phyloP scores from a whole-genome alignment of 2,329 filamentous ascomycete species.

The Cercospora zeina region DNA sequence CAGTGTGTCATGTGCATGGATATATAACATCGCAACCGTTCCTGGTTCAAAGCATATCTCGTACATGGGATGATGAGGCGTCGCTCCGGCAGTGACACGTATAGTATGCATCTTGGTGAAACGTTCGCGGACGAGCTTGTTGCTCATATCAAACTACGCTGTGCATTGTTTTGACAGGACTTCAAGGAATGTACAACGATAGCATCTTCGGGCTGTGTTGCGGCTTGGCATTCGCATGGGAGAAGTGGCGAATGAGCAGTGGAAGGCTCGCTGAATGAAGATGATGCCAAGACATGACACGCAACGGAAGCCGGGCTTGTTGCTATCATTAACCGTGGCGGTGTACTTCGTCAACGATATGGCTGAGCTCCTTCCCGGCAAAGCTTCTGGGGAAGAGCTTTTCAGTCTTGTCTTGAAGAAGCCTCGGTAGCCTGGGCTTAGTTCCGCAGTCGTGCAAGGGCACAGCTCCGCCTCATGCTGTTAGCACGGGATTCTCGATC shows the following conservation, averaged over 20 bases:
- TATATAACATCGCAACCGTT: not conserved
- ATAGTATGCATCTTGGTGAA: not conserved
- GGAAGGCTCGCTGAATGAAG: not conserved
- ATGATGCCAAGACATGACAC: not conserved
- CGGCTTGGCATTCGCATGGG: not conserved
- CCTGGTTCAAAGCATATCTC: not conserved
- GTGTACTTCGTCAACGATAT: constrained; percentile 7
- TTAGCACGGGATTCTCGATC: not conserved
- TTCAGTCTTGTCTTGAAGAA: constrained; percentile 7
- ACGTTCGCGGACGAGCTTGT: not conserved
- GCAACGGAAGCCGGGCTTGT: not conserved
- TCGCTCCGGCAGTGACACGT: not conserved
- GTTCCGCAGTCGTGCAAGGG: not conserved
- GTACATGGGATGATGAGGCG: not conserved
- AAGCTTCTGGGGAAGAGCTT: constrained; percentile 5
- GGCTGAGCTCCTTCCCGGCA: constrained; percentile 5
- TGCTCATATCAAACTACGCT: not conserved
- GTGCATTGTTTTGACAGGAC: not conserved
- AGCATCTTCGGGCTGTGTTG: constrained; percentile 1
- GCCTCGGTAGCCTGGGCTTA: constrained; percentile 2
- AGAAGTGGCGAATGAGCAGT: not conserved
- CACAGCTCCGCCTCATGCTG: not conserved
- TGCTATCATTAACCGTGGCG: not conserved
- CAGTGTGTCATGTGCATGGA: not conserved
- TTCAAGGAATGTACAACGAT: not conserved